Percentiles rank a stretch among this genome's conserved stretches.
Evolutionary conservation across 2,329 filamentous ascomycete species (phyloP).

Genomic region (Aspergillus fumigatiaffinis): DNA sequence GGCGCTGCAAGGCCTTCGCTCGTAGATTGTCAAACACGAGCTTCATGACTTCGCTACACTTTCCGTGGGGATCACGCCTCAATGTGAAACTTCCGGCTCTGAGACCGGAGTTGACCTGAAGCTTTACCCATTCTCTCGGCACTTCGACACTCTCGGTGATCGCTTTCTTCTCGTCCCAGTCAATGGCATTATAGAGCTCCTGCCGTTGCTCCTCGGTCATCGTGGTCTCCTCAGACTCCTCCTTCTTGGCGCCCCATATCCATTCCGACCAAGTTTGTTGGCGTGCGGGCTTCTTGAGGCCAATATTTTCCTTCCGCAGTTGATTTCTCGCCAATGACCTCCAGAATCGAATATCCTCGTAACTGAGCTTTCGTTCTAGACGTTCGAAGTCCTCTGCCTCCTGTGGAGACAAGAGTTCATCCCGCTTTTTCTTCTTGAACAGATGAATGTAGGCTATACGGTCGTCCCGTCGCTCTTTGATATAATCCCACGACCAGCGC

Average conservation of each 20-base stretch:
- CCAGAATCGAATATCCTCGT: constrained; percentile 98
- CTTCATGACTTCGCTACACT: constrained; percentile 75
- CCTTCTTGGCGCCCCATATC: constrained; percentile 80
- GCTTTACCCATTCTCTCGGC: constrained; percentile 85
- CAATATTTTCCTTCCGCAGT: constrained; percentile 89
- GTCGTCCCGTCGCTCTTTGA: constrained; percentile 87
- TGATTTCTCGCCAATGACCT: constrained; percentile 90
- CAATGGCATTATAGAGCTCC: constrained; percentile 94
- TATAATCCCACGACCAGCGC: constrained; percentile 94
- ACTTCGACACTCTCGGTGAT: constrained; percentile 83
- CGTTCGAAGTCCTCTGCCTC: constrained; percentile 70
- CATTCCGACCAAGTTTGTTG: constrained; percentile 88
- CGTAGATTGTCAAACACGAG: constrained; percentile 93
- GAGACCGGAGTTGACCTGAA: constrained; percentile 89
- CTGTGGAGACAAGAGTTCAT: constrained; percentile 61
- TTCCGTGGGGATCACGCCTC: constrained; percentile 76
- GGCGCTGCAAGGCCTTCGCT: constrained; percentile 82
- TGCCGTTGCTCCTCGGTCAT: constrained; percentile 96
- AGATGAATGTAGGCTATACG: constrained; percentile 83
- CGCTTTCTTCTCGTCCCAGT: constrained; percentile 95
- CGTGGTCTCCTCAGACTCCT: constrained; percentile 71
- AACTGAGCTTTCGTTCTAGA: constrained; percentile 82
- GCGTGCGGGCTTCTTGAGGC: constrained; percentile 67
- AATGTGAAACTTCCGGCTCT: constrained; percentile 94
- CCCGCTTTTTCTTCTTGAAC: constrained; percentile 90